A percentile compares a stretch with the other conserved stretches of the same genome.
These are phyloP conservation scores for Mortierella claussenii DNA, from an alignment of 192 early-diverging fungal genomes.

Conservation along the genomic window DNA sequence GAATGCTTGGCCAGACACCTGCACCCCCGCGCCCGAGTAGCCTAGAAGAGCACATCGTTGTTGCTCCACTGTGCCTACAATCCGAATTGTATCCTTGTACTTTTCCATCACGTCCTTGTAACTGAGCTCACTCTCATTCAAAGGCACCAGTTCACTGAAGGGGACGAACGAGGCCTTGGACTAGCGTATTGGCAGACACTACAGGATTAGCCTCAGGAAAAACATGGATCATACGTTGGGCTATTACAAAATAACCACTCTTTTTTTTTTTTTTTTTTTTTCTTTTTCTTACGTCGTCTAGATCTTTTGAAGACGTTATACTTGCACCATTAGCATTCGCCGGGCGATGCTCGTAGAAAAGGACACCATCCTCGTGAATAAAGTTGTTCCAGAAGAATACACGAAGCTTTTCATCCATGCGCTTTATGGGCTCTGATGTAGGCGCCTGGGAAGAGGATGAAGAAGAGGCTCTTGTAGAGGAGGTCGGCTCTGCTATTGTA, in stretches of 20 bases:
- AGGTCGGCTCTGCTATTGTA: too few species aligned
- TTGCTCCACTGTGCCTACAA: slow-evolving; percentile 36
- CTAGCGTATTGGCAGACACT: not conserved
- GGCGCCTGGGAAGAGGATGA: not conserved
- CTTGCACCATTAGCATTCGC: not conserved
- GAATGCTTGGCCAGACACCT: slow-evolving; percentile 35
- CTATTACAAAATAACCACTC: not conserved
- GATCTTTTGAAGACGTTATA: not conserved
- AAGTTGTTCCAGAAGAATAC: slow-evolving; percentile 48
- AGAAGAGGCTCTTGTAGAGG: not conserved
- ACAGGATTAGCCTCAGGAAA: not conserved
- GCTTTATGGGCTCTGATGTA: not conserved
- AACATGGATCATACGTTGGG: not conserved
- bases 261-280: not conserved
- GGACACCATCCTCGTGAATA: slow-evolving; percentile 29
- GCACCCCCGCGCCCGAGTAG: slow-evolving; percentile 32
- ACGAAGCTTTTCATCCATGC: slow-evolving; percentile 37
- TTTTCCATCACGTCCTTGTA: slow-evolving; percentile 17
- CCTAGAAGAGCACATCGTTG: slow-evolving; percentile 54
- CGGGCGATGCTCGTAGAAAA: slow-evolving; percentile 9
- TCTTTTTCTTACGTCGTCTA: slow-evolving; percentile 8
- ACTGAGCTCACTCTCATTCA: slow-evolving; percentile 1
- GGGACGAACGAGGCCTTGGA: slow-evolving; percentile 14
- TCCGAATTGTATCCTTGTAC: slow-evolving; percentile 49
- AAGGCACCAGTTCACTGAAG: not conserved